phyloP scores from a whole-genome alignment of 2,329 filamentous ascomycete species.

The Fusarium cicatricum region DNA sequence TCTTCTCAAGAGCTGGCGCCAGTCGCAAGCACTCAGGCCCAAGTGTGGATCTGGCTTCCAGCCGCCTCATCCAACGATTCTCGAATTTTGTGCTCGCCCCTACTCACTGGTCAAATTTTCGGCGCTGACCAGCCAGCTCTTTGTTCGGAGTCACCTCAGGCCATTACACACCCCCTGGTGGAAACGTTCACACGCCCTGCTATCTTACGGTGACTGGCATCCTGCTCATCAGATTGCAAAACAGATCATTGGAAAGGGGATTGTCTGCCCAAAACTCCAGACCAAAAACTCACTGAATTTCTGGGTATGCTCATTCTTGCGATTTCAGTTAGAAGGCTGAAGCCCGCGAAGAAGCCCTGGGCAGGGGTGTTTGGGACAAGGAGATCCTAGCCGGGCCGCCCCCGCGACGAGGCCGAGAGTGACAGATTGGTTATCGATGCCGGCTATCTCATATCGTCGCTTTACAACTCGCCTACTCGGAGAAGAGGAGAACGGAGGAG shows the following conservation, averaged over 20 bases:
- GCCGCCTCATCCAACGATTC: conserved; percentile 38
- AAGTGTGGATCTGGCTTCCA: conserved; percentile 46
- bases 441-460: conserved; percentile 2
- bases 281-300: too few species aligned
- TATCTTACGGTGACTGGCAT: too few species aligned
- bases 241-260: too few species aligned
- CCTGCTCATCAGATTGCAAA: too few species aligned
- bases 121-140: conserved; percentile 19
- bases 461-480: background rate
- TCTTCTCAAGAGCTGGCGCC: conserved; percentile 32
- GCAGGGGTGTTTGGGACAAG: conserved; percentile 15
- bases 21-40: conserved; percentile 48
- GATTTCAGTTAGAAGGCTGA: conserved; percentile 9
- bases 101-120: conserved; percentile 12
- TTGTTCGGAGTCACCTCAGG: conserved; percentile 29
- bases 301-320: too few species aligned
- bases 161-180: conserved; percentile 26
- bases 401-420: conserved; percentile 6
- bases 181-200: conserved; percentile 22
- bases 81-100: conserved; percentile 25
- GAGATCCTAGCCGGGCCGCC: conserved; percentile 11
- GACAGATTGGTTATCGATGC: conserved; percentile 17
- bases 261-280: too few species aligned
- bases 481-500: too few species aligned
- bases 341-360: conserved; percentile 25